A percentile compares a stretch with the other conserved stretches of the same genome.
phyloP scores from a whole-genome alignment of 2,329 filamentous ascomycete species.

The Alternaria brassicae region DNA sequence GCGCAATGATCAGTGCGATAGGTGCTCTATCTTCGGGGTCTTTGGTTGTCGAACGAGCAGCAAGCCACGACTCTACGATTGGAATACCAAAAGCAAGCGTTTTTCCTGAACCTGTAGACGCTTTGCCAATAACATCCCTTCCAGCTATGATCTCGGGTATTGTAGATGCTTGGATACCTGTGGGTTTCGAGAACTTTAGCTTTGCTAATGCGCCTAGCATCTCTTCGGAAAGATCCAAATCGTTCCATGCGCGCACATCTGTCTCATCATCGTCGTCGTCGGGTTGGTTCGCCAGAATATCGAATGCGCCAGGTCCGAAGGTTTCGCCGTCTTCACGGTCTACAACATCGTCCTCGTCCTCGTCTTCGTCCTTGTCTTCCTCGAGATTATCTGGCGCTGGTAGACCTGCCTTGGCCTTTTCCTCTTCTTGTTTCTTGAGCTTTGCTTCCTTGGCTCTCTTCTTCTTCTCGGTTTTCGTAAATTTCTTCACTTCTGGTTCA shows the following conservation, averaged over 20 bases:
- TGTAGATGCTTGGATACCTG: conserved; percentile 76
- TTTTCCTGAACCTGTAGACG: conserved; percentile 94
- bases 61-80: conserved; percentile 83
- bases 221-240: conserved; percentile 74
- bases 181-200: conserved; percentile 81
- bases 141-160: conserved; percentile 85
- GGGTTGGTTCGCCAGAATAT: conserved; percentile 60
- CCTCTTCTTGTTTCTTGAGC: conserved; percentile 35
- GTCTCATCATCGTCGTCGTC: conserved; percentile 65
- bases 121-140: conserved; percentile 93
- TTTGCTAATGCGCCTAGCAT: conserved; percentile 77
- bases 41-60: conserved; percentile 44
- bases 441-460: conserved; percentile 22
- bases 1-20: conserved; percentile 79
- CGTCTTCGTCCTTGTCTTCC: conserved; percentile 19
- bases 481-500: conserved; percentile 13
- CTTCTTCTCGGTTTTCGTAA: conserved; percentile 24
- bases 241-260: conserved; percentile 80
- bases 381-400: conserved; percentile 2
- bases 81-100: conserved; percentile 94
- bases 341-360: conserved; percentile 31
- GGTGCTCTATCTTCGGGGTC: conserved; percentile 50
- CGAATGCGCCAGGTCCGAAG: conserved; percentile 56
- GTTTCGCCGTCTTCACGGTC: conserved; percentile 36
- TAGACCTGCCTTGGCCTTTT: conserved; percentile 30